phyloP scores from a whole-genome alignment of 257 asterid genomes.

The Cinchona pubescens region DNA sequence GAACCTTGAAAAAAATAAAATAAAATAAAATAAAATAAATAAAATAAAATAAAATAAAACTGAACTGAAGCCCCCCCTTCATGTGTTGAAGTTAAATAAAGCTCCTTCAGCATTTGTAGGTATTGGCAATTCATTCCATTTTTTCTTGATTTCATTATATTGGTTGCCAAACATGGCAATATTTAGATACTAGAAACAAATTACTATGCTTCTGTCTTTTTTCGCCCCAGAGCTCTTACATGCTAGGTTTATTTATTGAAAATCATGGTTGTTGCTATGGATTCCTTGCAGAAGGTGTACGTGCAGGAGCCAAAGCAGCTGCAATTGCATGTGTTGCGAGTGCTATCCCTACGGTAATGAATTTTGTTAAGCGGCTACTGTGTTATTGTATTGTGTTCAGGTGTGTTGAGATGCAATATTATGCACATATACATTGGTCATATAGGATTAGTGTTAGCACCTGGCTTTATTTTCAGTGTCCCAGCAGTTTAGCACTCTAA shows the following conservation, averaged over 20 bases:
- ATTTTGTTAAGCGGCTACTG: slow-evolving; percentile 1
- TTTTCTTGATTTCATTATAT: not conserved
- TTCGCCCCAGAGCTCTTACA: too few relatives aligned
- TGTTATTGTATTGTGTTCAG: not conserved
- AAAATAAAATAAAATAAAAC: too few relatives aligned
- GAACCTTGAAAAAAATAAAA: not conserved
- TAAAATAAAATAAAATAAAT: too few relatives aligned
- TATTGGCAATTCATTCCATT: not conserved
- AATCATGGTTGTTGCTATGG: slow-evolving; percentile 3
- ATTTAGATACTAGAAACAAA: too few relatives aligned
- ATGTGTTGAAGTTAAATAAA: too few relatives aligned
- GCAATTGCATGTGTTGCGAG: slow-evolving; percentile 60
- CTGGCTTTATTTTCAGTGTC: too few relatives aligned
- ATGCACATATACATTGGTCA: too few relatives aligned
- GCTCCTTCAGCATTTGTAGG: not conserved
- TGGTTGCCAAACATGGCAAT: not conserved
- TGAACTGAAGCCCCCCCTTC: too few relatives aligned
- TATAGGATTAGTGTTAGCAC: too few relatives aligned
- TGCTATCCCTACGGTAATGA: slow-evolving; percentile 59
- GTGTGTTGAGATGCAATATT: not conserved
- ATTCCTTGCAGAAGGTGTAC: slow-evolving; percentile 55
- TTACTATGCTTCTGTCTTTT: not conserved
- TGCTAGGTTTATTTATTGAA: not conserved
- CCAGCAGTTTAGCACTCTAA: not conserved
- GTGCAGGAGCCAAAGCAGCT: slow-evolving; percentile 67